Conservation (phyloP, 768 basidiomycete species). For the Roridomyces roridus region DNA sequence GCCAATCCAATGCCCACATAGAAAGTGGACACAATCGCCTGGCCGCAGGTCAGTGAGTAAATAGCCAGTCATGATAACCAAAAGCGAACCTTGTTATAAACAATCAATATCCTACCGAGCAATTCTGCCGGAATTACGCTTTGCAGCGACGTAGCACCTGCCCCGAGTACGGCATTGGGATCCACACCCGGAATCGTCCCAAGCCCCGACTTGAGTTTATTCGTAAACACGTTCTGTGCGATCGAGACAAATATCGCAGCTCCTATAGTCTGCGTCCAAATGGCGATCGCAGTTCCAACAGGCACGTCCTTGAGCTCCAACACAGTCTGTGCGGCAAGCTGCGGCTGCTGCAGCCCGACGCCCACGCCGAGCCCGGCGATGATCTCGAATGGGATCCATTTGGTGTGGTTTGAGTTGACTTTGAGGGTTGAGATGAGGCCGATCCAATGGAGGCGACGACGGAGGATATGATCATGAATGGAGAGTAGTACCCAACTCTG, state of each 20-base stretch:
- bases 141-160: constrained; percentile 20
- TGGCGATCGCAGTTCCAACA: constrained; percentile 12
- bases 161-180: constrained; percentile 4
- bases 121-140: not conserved
- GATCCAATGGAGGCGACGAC: constrained; percentile 11
- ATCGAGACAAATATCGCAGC: constrained; percentile 17
- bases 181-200: constrained; percentile 4
- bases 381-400: constrained; percentile 16
- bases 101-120: not conserved
- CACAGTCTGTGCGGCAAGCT: constrained; percentile 15
- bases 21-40: too few relatives aligned
- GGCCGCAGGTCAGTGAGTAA: too few relatives aligned
- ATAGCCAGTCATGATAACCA: too few relatives aligned
- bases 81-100: constrained; percentile 17
- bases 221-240: constrained; percentile 16
- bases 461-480: constrained; percentile 15
- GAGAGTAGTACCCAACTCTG: not conserved
- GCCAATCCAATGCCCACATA: too few relatives aligned
- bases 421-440: constrained; percentile 16
- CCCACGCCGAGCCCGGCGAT: constrained; percentile 10
- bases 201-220: constrained; percentile 12
- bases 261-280: constrained; percentile 17
- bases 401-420: constrained; percentile 1
- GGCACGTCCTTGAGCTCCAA: constrained; percentile 16
- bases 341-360: constrained; percentile 12